A percentile compares a stretch with the other conserved stretches of the same genome.
Evolutionary conservation across 805 yeast genomes (phyloP).

Genomic region (Wickerhamomyces canadensis): DNA sequence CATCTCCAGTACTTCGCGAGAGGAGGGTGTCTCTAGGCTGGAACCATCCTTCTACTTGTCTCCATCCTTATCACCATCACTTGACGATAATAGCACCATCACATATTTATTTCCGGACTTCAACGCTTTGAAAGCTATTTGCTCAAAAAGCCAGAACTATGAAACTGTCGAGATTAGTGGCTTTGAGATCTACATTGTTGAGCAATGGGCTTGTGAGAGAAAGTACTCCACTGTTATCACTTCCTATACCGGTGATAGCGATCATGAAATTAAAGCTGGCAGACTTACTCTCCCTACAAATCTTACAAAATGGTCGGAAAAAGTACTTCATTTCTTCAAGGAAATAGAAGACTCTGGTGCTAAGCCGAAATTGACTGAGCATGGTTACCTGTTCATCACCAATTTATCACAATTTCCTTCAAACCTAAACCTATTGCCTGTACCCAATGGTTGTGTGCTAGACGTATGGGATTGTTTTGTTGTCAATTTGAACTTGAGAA

Average conservation of each 20-base stretch:
- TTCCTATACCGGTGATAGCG: conserved; percentile 78
- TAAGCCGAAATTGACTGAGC: conserved; percentile 56
- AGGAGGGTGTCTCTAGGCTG: neutral
- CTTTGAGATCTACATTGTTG: conserved; percentile 86
- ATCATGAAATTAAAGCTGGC: conserved; percentile 57
- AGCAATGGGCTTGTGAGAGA: conserved; percentile 87
- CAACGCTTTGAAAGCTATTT: conserved; percentile 44
- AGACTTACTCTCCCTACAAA: conserved; percentile 45
- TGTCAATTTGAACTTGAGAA: conserved; percentile 70
- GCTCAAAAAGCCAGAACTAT: conserved; percentile 35
- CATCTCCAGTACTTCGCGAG: neutral
- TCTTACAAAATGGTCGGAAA: conserved; percentile 27
- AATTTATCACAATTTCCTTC: conserved; percentile 80
- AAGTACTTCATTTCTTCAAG: conserved; percentile 54
- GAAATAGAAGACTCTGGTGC: conserved; percentile 65
- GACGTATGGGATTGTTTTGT: conserved; percentile 50
- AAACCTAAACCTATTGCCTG: conserved; percentile 61
- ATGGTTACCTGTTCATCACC: conserved; percentile 69
- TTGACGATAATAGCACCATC: conserved; percentile 2
- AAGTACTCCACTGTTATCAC: conserved; percentile 63
- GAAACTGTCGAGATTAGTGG: conserved; percentile 55
- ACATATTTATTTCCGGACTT: conserved; percentile 49
- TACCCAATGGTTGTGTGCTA: conserved; percentile 49
- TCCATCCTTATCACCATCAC: neutral
- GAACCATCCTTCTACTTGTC: neutral